Evolutionary conservation across 1,139 yeast genomes (phyloP).

Genomic region (Suhomyces anneliseae): DNA sequence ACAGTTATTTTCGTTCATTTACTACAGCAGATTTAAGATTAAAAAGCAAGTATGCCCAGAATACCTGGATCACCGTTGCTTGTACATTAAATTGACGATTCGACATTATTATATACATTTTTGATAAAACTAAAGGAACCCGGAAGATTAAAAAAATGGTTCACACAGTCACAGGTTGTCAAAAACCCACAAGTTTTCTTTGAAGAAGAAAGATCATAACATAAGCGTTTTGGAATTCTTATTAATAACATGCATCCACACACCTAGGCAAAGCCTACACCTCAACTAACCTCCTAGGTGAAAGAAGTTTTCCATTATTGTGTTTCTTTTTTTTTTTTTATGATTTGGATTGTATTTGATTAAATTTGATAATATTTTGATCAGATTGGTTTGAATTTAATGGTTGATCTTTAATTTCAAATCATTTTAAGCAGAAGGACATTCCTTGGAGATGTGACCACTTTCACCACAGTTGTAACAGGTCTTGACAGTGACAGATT

Average conservation of each 20-base stretch:
- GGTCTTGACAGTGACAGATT: slow-evolving; percentile 42
- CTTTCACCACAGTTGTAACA: slow-evolving; percentile 52
- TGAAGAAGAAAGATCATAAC: background rate
- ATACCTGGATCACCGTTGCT: background rate
- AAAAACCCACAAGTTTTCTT: too few species aligned
- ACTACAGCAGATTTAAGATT: too few species aligned
- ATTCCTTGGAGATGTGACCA: slow-evolving; percentile 51
- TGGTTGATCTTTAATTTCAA: background rate
- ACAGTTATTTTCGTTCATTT: too few species aligned
- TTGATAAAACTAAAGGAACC: background rate
- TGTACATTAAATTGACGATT: background rate
- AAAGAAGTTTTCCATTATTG: too few species aligned
- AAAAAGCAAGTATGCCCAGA: too few species aligned
- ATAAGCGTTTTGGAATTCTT: background rate
- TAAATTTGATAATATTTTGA: too few species aligned
- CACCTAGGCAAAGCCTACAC: background rate
- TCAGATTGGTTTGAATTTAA: too few species aligned
- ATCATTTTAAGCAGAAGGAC: slow-evolving; percentile 46
- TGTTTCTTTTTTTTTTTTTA: too few species aligned
- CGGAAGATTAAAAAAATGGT: background rate
- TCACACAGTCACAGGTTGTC: too few species aligned
- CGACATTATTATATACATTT: background rate
- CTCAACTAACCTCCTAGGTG: background rate
- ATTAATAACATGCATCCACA: background rate
- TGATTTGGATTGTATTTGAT: too few species aligned